Evolutionary conservation across 2,329 filamentous ascomycete species (phyloP), one percentile per base, ranked within the genome.

Genomic region (Pleoardoris graminearum): DNA sequence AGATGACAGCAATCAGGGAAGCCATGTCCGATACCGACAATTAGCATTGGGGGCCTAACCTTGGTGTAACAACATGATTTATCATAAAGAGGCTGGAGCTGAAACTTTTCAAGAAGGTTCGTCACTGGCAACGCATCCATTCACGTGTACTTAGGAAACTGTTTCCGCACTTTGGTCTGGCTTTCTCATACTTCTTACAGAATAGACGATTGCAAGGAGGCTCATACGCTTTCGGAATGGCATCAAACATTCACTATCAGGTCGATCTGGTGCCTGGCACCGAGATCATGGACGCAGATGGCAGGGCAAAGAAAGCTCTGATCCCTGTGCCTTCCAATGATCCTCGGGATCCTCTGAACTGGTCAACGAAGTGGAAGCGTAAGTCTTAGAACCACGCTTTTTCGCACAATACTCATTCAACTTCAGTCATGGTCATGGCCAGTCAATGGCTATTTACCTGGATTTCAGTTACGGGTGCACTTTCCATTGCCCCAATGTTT

Each of bases 401-500:
- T 2, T 21, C 4, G n/a, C 10, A 36, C 2, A 12, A 17, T 36
- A 16, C 41, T 56, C 38, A 58, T 21, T 48, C 12, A 19, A 36
- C 6, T 36, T 5, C 25, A 71, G 68, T 75, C 30, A 67, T 66
- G 44, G 70, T 68, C 5, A 70, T 75, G 44, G 56, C 63, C n/a
- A 72, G 71, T 14, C 73, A 76, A 50, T 66, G 72, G 49, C 60
- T 76, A 12, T 75, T 76, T 51, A 71, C 75, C 10, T 77, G 75
- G 70, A 74, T 77, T 10, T 64, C 74, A 3, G 75, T 77, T 1
- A 75, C 74, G 14, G 72, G 73, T 3, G 75, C 75, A 3, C 63
- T 78, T 2, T 77, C 74, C 3, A 69, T 77, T 25, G 75, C 75
- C 1, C 76, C 75, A 1, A 72, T 78, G 66, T 77, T 77, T 49